phyloP scores from a whole-genome alignment of 2,329 filamentous ascomycete genomes.

The Cordyceps fumosorosea region DNA sequence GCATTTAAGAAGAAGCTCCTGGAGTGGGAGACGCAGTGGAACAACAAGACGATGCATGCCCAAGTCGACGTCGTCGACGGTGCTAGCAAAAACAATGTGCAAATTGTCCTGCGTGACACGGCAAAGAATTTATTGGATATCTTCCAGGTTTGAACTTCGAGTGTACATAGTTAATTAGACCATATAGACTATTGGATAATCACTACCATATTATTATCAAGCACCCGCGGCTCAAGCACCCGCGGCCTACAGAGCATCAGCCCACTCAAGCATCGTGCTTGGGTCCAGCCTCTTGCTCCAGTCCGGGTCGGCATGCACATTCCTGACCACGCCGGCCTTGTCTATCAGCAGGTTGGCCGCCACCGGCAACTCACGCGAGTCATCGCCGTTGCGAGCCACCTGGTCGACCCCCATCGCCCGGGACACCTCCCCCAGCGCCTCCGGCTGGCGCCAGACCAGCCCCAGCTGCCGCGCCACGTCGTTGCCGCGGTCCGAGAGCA shows the following conservation, averaged over 20 bases:
- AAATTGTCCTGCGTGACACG: neutral
- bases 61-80: neutral
- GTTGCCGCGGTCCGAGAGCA: constrained; percentile 33
- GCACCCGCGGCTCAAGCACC: neutral
- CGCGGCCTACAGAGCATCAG: constrained; percentile 19
- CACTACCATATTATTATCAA: neutral
- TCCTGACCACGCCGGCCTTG: constrained; percentile 27
- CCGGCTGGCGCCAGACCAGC: constrained; percentile 27
- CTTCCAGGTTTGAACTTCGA: neutral
- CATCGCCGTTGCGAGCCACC: constrained; percentile 29
- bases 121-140: neutral
- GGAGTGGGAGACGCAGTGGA: constrained; percentile 8
- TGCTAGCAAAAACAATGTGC: neutral
- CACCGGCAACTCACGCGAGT: constrained; percentile 30
- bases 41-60: neutral
- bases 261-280: constrained; percentile 26
- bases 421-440: constrained; percentile 23
- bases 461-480: constrained; percentile 29
- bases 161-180: neutral
- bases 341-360: constrained; percentile 34
- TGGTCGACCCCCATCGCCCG: constrained; percentile 25
- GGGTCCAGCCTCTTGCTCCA: constrained; percentile 32
- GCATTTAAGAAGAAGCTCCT: neutral
- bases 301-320: constrained; percentile 30
- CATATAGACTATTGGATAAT: neutral